These are phyloP conservation scores for Sextonia rubra DNA, from an alignment of 164 flowering plant genomes.

Conservation along the genomic window DNA sequence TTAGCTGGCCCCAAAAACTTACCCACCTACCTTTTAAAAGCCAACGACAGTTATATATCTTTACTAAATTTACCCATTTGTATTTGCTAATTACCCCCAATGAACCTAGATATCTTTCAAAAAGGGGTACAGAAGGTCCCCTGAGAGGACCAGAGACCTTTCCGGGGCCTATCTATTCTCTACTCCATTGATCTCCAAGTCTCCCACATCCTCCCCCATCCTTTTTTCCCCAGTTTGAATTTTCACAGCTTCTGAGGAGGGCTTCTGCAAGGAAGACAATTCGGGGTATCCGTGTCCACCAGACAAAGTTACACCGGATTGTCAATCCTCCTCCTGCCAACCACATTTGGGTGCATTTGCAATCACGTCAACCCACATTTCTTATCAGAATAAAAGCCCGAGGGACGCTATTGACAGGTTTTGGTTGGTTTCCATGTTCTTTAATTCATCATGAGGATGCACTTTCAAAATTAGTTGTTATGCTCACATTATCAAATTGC, in stretches of 20 bases:
- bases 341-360: not conserved
- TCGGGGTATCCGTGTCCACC: not conserved
- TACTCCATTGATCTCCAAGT: not conserved
- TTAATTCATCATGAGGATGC: too few relatives aligned
- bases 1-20: too few relatives aligned
- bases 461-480: too few relatives aligned
- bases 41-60: not conserved
- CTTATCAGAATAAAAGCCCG: too few relatives aligned
- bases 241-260: conserved; percentile 12
- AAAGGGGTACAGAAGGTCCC: not conserved
- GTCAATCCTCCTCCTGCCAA: not conserved
- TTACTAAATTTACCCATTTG: not conserved
- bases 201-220: not conserved
- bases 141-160: not conserved
- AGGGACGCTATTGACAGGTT: too few relatives aligned
- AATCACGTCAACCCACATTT: not conserved
- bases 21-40: not conserved
- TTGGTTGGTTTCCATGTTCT: too few relatives aligned
- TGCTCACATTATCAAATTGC: too few relatives aligned
- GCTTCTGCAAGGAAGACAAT: not conserved
- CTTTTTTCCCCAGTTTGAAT: not conserved
- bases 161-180: not conserved
- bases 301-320: not conserved
- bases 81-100: not conserved
- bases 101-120: not conserved